Evolutionary conservation across 495 filamentous ascomycete genomes (phyloP).

Genomic region (Aspergillus biplanus): DNA sequence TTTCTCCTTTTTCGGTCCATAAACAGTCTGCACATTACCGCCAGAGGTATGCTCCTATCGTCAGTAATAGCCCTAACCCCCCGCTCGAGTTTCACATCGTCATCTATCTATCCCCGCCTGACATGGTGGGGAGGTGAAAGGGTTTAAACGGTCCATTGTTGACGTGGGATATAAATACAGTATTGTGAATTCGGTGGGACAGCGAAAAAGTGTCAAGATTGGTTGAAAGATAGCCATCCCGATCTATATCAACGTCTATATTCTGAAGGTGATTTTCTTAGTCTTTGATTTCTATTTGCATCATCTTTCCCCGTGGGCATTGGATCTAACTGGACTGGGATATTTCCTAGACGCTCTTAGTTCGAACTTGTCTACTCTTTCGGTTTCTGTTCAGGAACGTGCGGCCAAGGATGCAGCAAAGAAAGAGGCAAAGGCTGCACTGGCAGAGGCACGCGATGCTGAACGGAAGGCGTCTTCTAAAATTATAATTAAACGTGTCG

Average conservation of each 20-base stretch:
- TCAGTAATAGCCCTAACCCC: background rate
- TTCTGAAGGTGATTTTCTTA: conserved; percentile 67
- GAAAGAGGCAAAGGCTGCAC: conserved; percentile 89
- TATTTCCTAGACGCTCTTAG: conserved; percentile 70
- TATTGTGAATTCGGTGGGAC: conserved; percentile 99
- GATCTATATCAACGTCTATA: conserved; percentile 77
- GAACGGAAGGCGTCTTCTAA: conserved; percentile 78
- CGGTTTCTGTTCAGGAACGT: conserved; percentile 85
- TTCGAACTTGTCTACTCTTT: conserved; percentile 81
- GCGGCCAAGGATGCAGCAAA: conserved; percentile 94
- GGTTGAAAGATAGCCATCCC: conserved; percentile 77
- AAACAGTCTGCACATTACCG: conserved; percentile 84
- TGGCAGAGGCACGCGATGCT: conserved; percentile 76
- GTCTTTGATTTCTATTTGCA: background rate
- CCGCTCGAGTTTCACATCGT: background rate
- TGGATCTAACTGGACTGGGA: background rate
- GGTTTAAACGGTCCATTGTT: background rate
- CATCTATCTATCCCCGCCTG: background rate
- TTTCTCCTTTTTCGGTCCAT: background rate
- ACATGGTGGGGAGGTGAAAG: background rate
- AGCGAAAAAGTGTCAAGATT: conserved; percentile 97
- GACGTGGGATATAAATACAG: conserved; percentile 49
- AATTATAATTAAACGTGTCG: conserved; percentile 91
- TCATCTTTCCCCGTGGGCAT: background rate
- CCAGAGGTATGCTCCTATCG: conserved; percentile 72